Evolutionary conservation across 2,329 filamentous ascomycete genomes (phyloP).

Genomic region (Fusarium cicatricum): DNA sequence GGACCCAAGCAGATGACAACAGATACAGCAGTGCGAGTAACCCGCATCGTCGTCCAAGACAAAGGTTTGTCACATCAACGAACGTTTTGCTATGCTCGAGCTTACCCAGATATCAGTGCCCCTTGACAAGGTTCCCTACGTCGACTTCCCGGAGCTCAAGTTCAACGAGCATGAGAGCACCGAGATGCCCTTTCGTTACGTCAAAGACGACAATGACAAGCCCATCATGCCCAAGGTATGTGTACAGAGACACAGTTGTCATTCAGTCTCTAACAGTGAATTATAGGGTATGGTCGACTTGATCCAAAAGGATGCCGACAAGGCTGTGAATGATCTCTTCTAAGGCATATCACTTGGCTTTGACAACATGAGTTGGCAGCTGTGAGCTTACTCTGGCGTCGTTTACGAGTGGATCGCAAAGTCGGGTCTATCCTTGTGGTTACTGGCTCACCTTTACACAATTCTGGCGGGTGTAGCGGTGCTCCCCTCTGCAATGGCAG

Average conservation of each 20-base stretch:
- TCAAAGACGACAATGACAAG: conserved; percentile 75
- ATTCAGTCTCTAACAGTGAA: conserved; percentile 34
- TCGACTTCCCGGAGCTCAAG: conserved; percentile 89
- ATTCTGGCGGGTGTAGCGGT: no score
- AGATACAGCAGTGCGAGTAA: conserved; percentile 94
- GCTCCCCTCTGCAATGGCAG: no score
- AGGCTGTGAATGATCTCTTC: conserved; percentile 86
- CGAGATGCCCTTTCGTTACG: conserved; percentile 98
- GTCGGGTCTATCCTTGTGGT: no score
- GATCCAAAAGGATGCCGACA: conserved; percentile 93
- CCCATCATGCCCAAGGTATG: conserved; percentile 90
- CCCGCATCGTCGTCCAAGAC: conserved; percentile 85
- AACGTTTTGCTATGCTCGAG: background rate
- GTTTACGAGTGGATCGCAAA: no score
- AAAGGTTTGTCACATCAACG: conserved; percentile 66
- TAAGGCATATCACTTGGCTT: conserved; percentile 46
- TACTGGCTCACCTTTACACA: no score
- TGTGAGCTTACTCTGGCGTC: no score
- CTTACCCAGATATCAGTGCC: conserved; percentile 62
- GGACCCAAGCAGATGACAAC: conserved; percentile 98
- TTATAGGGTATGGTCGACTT: conserved; percentile 89
- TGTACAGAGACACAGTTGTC: background rate
- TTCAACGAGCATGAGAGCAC: conserved; percentile 94
- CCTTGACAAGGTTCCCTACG: conserved; percentile 79
- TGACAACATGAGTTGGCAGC: no score